Evolutionary conservation across 805 yeast species (phyloP).

Genomic region (Saturnispora ahearnii): DNA sequence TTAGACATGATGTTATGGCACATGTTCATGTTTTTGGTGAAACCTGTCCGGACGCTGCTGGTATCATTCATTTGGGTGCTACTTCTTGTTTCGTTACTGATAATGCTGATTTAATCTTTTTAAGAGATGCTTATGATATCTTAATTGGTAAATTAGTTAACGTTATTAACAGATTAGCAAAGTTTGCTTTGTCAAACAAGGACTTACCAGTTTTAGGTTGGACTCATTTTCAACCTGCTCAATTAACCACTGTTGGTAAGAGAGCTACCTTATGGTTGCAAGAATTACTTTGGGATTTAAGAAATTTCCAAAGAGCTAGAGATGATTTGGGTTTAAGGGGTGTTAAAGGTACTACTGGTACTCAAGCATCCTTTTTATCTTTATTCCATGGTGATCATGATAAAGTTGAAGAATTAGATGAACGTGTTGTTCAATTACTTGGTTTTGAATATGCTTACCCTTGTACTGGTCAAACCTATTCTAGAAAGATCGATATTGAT

Average conservation of each 20-base stretch:
- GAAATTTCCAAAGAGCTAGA: slow-evolving; percentile 93
- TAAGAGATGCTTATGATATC: slow-evolving; percentile 91
- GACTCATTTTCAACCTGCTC: slow-evolving; percentile 99
- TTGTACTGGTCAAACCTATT: slow-evolving; percentile 98
- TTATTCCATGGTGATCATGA: slow-evolving; percentile 96
- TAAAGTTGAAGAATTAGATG: slow-evolving; percentile 87
- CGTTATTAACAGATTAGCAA: slow-evolving; percentile 80
- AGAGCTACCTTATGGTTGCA: slow-evolving; percentile 97
- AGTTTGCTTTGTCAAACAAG: slow-evolving; percentile 86
- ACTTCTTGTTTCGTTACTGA: slow-evolving; percentile 97
- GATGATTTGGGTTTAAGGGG: slow-evolving; percentile 95
- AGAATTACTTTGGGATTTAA: slow-evolving; percentile 94
- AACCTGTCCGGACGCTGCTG: slow-evolving; percentile 92
- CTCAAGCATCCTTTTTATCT: slow-evolving; percentile 93
- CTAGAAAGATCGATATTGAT: slow-evolving; percentile 95
- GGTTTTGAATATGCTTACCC: slow-evolving; percentile 96
- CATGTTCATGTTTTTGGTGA: slow-evolving; percentile 94
- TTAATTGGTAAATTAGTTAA: slow-evolving; percentile 92
- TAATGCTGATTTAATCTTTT: slow-evolving; percentile 93
- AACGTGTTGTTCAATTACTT: slow-evolving; percentile 82
- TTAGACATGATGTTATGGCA: slow-evolving; percentile 99
- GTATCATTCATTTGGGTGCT: slow-evolving; percentile 96
- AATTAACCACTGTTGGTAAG: slow-evolving; percentile 96
- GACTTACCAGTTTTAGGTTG: slow-evolving; percentile 96
- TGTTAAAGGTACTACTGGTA: slow-evolving; percentile 98